These are phyloP conservation scores for Wickerhamomyces alni DNA, from an alignment of 805 yeast species.

Conservation along the genomic window DNA sequence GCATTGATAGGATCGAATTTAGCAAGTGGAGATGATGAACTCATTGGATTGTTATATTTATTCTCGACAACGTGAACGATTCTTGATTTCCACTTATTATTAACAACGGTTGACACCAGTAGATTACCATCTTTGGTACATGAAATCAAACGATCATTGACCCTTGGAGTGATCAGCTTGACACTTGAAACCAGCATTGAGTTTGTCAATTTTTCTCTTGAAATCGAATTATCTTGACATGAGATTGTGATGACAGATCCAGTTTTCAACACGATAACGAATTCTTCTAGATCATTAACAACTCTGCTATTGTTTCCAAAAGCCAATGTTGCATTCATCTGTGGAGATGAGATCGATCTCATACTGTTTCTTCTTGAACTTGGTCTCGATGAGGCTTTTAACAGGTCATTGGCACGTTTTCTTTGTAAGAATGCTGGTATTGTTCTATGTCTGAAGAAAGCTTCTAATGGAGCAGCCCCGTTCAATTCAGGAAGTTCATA, in stretches of 20 bases:
- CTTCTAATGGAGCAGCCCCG: constrained; percentile 38
- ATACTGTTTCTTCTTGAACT: constrained; percentile 29
- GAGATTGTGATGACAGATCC: constrained; percentile 46
- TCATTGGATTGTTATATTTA: constrained; percentile 20
- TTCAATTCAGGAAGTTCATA: constrained; percentile 30
- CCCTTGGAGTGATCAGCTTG: constrained; percentile 62
- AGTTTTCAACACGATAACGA: constrained; percentile 43
- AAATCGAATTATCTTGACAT: constrained; percentile 41
- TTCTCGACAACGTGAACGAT: constrained; percentile 42
- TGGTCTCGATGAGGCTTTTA: constrained; percentile 11
- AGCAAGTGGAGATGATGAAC: background rate
- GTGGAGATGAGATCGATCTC: constrained; percentile 23
- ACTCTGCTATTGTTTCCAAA: constrained; percentile 19
- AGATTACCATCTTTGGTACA: constrained; percentile 43
- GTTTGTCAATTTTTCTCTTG: constrained; percentile 26
- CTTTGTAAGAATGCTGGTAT: constrained; percentile 36
- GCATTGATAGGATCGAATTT: background rate
- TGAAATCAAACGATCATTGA: constrained; percentile 65
- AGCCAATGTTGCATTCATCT: constrained; percentile 14
- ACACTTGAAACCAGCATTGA: constrained; percentile 43
- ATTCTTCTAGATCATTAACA: constrained; percentile 27
- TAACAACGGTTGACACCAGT: constrained; percentile 53
- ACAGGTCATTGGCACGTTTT: constrained; percentile 20
- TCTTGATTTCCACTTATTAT: constrained; percentile 59
- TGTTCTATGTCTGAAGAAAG: constrained; percentile 56